Evolutionary conservation across 257 asterid genomes (phyloP).

Genomic region (Orobanche coerulescens): DNA sequence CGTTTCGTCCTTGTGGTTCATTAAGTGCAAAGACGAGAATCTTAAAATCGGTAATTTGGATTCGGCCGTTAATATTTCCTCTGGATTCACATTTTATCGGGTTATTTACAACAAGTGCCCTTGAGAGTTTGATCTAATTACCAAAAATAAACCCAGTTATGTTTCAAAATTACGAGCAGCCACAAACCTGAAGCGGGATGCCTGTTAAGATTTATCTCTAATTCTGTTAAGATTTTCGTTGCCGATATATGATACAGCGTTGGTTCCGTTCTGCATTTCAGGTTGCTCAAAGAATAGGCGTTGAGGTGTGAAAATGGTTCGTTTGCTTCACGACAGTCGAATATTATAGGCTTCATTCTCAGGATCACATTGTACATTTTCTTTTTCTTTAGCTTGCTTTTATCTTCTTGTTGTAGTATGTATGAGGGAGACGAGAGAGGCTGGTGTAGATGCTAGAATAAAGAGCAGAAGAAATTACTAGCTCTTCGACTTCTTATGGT

Average conservation of each 20-base stretch:
- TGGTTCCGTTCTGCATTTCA: constrained; percentile 25
- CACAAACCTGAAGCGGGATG: no score
- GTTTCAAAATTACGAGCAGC: neutral
- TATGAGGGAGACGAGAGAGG: constrained; percentile 5
- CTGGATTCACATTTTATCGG: no score
- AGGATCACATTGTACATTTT: constrained; percentile 20
- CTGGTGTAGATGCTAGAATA: constrained; percentile 24
- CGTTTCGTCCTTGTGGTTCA: no score
- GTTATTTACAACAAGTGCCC: neutral
- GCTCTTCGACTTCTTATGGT: constrained; percentile 17
- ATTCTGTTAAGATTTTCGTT: neutral
- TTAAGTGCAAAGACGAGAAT: neutral
- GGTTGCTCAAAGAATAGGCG: constrained; percentile 91
- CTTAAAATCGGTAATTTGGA: no score
- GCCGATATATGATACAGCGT: neutral
- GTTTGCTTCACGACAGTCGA: neutral
- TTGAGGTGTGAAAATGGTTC: constrained; percentile 44
- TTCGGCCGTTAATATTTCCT: no score
- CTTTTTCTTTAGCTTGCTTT: constrained; percentile 7
- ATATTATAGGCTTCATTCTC: neutral
- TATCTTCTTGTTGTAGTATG: neutral
- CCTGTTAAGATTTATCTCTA: neutral
- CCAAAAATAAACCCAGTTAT: no score
- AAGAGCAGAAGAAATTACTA: constrained; percentile 7
- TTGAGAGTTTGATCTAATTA: no score